Evolutionary conservation across 1,139 yeast species (phyloP).

Genomic region (Saccharomyces uvarum): DNA sequence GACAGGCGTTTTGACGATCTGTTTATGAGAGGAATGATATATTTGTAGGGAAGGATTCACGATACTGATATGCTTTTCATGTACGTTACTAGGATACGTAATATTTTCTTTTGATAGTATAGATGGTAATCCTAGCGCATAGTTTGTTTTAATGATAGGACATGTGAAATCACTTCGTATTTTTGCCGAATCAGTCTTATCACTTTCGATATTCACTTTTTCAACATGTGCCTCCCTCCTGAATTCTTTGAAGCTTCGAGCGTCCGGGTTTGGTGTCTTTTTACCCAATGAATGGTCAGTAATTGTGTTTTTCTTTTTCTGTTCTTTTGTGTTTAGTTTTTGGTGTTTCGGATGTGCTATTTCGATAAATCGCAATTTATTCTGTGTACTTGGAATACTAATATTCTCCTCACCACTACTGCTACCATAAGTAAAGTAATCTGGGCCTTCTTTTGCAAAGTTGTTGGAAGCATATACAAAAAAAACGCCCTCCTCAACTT

Average conservation of each 20-base stretch:
- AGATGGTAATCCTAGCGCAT: neutral
- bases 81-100: neutral
- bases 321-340: neutral
- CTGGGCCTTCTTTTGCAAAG: slow-evolving; percentile 12
- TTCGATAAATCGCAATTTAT: neutral
- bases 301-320: neutral
- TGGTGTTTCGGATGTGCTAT: neutral
- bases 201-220: neutral
- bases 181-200: neutral
- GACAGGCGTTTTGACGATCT: slow-evolving; percentile 13
- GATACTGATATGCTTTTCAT: slow-evolving; percentile 7
- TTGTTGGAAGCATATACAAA: slow-evolving; percentile 11
- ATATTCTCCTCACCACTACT: neutral
- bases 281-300: neutral
- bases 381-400: neutral
- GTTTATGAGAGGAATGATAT: slow-evolving; percentile 9
- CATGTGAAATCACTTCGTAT: neutral
- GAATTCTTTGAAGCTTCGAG: neutral
- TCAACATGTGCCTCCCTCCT: neutral
- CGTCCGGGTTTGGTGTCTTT: neutral
- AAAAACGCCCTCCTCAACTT: slow-evolving; percentile 1
- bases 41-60: slow-evolving; percentile 5
- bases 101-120: neutral
- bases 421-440: slow-evolving; percentile 14
- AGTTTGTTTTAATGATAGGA: neutral